Conservation (phyloP, 331 rosid genomes). For the Arachis monticola region DNA sequence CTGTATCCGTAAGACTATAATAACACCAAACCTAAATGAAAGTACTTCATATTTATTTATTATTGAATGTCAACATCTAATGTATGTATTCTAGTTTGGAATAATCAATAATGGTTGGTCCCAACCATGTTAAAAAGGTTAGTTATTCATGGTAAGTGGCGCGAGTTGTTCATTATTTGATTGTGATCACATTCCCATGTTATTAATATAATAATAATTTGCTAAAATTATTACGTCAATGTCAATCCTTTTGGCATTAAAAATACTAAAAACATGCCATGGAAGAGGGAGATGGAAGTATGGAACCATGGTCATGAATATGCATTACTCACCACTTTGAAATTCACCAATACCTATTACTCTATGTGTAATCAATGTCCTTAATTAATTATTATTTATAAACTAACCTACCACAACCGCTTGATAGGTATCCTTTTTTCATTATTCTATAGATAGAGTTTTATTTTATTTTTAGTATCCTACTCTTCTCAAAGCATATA, state of each 20-base stretch:
- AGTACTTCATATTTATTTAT: neutral
- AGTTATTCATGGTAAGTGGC: neutral
- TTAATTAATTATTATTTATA: conserved; percentile 13
- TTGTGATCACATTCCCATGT: conserved; percentile 5
- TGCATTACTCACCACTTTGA: neutral
- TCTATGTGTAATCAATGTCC: neutral
- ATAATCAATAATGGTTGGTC: neutral
- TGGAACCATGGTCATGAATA: neutral
- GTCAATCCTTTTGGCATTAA: neutral
- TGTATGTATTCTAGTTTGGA: neutral
- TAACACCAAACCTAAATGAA: neutral
- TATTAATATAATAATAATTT: neutral
- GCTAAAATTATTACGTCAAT: neutral
- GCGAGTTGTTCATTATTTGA: neutral
- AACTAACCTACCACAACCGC: neutral
- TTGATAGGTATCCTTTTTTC: neutral
- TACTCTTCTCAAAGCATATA: too few species aligned
- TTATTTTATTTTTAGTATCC: neutral
- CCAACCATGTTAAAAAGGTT: neutral
- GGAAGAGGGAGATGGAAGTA: too few species aligned
- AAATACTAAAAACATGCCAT: neutral
- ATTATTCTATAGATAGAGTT: neutral
- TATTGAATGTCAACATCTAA: neutral
- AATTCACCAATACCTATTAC: conserved; percentile 7
- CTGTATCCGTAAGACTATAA: neutral